A percentile compares a stretch with the other conserved stretches of the same genome.
These are phyloP conservation scores for Fusarium paranaense DNA, from an alignment of 2,329 filamentous ascomycete species.

Conservation along the genomic window DNA sequence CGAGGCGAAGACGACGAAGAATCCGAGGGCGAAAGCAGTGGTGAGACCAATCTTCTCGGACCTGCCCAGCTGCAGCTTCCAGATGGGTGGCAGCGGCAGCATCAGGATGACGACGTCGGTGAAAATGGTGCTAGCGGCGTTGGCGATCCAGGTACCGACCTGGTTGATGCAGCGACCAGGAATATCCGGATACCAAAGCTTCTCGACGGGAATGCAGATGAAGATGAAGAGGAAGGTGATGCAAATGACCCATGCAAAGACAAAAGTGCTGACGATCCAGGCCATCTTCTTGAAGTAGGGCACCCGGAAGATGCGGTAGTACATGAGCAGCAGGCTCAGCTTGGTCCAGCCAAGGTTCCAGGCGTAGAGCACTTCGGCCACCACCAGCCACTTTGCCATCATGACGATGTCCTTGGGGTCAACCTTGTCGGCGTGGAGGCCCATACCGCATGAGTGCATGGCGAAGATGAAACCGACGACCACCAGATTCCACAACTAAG, in stretches of 20 bases:
- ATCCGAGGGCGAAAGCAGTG: slow-evolving; percentile 58
- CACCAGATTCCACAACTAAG: slow-evolving; percentile 54
- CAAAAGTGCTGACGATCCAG: slow-evolving; percentile 55
- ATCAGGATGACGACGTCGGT: slow-evolving; percentile 59
- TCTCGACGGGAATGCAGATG: slow-evolving; percentile 62
- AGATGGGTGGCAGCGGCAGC: slow-evolving; percentile 59
- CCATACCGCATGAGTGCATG: slow-evolving; percentile 61
- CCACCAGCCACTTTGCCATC: slow-evolving; percentile 60
- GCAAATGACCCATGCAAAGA: slow-evolving; percentile 60
- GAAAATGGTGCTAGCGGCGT: slow-evolving; percentile 59
- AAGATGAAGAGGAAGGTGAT: slow-evolving; percentile 64
- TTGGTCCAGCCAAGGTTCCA: slow-evolving; percentile 64
- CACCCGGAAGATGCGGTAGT: slow-evolving; percentile 63
- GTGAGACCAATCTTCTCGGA: slow-evolving; percentile 58
- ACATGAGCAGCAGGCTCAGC: slow-evolving; percentile 62
- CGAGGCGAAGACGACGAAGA: slow-evolving; percentile 62
- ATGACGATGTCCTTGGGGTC: slow-evolving; percentile 51
- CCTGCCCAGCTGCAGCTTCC: slow-evolving; percentile 56
- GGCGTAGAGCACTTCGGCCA: slow-evolving; percentile 60
- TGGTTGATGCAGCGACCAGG: slow-evolving; percentile 62
- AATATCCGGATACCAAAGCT: slow-evolving; percentile 59
- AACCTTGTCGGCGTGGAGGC: slow-evolving; percentile 57
- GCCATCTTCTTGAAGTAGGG: slow-evolving; percentile 56
- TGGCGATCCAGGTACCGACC: slow-evolving; percentile 62
- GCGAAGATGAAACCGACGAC: slow-evolving; percentile 61